Evolutionary conservation across 805 yeast species (phyloP).

Genomic region (Isabelozyma pseudorhagii): DNA sequence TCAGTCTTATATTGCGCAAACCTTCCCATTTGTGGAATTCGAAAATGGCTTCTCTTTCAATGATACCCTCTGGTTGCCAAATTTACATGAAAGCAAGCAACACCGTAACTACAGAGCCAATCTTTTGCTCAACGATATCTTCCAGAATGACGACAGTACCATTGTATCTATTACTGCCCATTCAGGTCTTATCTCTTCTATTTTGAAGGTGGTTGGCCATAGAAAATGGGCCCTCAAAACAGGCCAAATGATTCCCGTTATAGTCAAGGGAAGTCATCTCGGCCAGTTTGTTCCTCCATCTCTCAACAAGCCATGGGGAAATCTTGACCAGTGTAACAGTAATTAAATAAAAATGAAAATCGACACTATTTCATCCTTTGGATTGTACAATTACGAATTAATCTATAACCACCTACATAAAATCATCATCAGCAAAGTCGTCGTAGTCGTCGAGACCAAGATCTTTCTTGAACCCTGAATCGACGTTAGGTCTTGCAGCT

Average conservation of each 20-base stretch:
- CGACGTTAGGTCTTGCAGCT: constrained; percentile 57
- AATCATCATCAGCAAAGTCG: constrained; percentile 59
- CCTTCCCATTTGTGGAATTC: constrained; percentile 18
- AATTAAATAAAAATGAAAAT: neutral
- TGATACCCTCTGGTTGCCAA: constrained; percentile 21
- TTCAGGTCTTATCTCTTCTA: constrained; percentile 23
- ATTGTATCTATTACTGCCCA: constrained; percentile 27
- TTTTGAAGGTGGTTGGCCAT: constrained; percentile 23
- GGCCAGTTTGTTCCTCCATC: constrained; percentile 2
- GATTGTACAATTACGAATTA: neutral
- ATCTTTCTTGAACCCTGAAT: constrained; percentile 60
- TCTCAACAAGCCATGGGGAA: constrained; percentile 2
- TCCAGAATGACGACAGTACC: constrained; percentile 13
- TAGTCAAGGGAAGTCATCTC: constrained; percentile 16
- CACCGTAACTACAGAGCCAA: constrained; percentile 25
- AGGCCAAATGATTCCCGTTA: constrained; percentile 28
- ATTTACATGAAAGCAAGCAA: constrained; percentile 20
- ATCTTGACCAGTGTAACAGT: neutral
- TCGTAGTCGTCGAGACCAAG: constrained; percentile 52
- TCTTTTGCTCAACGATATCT: constrained; percentile 23
- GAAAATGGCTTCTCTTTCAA: constrained; percentile 21
- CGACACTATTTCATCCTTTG: neutral
- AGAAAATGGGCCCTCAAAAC: constrained; percentile 19
- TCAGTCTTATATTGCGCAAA: constrained; percentile 13
- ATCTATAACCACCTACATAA: constrained; percentile 50